These are phyloP conservation scores for Botryotinia calthae DNA, from an alignment of 2,329 filamentous ascomycete genomes.

Conservation along the genomic window DNA sequence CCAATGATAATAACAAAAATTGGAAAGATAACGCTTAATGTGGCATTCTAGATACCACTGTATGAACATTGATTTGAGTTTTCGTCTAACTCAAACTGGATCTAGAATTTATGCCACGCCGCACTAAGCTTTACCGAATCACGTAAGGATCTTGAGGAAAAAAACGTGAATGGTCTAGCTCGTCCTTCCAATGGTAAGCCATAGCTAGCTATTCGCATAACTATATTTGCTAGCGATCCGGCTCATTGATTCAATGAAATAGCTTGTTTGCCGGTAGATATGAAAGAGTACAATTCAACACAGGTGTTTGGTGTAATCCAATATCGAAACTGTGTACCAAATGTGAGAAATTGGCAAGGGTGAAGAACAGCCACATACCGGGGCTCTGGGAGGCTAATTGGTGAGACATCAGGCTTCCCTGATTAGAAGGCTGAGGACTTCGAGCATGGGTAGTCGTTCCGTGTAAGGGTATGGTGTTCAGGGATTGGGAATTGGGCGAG, in stretches of 20 bases:
- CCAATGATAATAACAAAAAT: background rate
- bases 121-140: background rate
- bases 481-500: background rate
- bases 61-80: background rate
- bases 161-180: background rate
- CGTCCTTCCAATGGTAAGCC: background rate
- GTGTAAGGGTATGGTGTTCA: constrained; percentile 4
- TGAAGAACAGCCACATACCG: background rate
- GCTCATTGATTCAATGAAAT: background rate
- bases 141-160: background rate
- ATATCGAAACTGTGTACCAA: background rate
- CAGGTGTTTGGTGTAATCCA: background rate
- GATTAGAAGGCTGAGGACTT: background rate
- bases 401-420: constrained; percentile 1
- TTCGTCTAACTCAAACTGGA: background rate
- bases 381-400: constrained; percentile 11
- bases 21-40: background rate
- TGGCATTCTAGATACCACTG: constrained; percentile 8
- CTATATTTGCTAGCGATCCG: background rate
- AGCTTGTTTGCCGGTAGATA: background rate
- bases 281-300: background rate
- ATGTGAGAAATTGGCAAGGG: background rate
- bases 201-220: background rate
- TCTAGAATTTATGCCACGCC: background rate
- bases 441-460: constrained; percentile 7